These are phyloP conservation scores for Komagataella mondaviorum DNA, from an alignment of 805 yeast genomes.

Conservation along the genomic window DNA sequence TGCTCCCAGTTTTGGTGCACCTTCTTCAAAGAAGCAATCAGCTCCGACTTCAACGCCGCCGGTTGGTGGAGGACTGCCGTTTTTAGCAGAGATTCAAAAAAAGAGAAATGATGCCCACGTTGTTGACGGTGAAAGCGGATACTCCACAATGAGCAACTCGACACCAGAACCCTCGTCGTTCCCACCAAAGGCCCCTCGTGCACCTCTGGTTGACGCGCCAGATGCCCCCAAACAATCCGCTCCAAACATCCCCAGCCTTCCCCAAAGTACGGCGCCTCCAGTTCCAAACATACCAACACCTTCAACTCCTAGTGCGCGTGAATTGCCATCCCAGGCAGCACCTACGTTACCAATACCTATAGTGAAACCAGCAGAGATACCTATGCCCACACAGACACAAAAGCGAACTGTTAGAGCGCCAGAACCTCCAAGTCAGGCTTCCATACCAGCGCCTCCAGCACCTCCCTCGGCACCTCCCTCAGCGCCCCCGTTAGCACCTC, in stretches of 20 bases:
- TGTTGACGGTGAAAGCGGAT: constrained; percentile 5
- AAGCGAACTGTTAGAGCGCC: constrained; percentile 1
- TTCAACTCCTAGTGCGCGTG: constrained; percentile 15
- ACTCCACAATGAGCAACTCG: constrained; percentile 8
- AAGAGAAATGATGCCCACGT: constrained; percentile 34
- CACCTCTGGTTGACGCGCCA: neutral
- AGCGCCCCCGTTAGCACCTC: constrained; percentile 3
- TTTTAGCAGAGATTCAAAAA: constrained; percentile 34
- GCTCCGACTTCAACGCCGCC: constrained; percentile 12
- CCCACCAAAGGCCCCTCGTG: neutral
- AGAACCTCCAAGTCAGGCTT: constrained; percentile 10
- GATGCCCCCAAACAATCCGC: neutral
- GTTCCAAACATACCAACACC: constrained; percentile 13
- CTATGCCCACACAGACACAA: constrained; percentile 2
- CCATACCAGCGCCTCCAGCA: constrained; percentile 7
- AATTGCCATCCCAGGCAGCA: constrained; percentile 6
- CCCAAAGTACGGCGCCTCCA: constrained; percentile 6
- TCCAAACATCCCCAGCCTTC: constrained; percentile 1
- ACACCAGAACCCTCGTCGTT: constrained; percentile 3
- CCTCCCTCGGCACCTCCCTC: constrained; percentile 10
- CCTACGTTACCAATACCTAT: constrained; percentile 6
- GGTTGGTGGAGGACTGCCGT: constrained; percentile 28
- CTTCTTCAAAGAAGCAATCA: constrained; percentile 13
- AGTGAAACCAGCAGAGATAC: constrained; percentile 3
- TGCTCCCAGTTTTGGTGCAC: constrained; percentile 12